A percentile compares a stretch with the other conserved stretches of the same genome.
Evolutionary conservation across 306 rosid genomes (phyloP).

Genomic region (Castanospermum australe): DNA sequence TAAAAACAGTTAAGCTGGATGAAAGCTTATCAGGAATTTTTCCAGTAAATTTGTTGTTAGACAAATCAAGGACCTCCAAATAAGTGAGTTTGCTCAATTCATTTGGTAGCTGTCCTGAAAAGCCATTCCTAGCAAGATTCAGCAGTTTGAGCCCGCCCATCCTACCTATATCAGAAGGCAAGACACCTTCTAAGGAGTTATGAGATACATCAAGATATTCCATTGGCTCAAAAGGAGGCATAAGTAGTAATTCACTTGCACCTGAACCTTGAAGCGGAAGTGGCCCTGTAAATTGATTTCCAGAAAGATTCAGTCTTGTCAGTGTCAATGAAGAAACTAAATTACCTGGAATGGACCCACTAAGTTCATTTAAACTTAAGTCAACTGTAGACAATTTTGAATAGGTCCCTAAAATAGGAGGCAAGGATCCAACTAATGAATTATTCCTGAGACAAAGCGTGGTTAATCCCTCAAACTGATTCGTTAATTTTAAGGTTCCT

Average conservation of each 20-base stretch:
- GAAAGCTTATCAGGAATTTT: conserved; percentile 79
- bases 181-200: conserved; percentile 65
- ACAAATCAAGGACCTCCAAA: conserved; percentile 83
- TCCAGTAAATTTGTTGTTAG: conserved; percentile 78
- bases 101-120: conserved; percentile 76
- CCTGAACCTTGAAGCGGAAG: conserved; percentile 69
- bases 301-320: conserved; percentile 77
- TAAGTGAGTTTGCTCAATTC: conserved; percentile 66
- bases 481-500: conserved; percentile 57
- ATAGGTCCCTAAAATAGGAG: conserved; percentile 52
- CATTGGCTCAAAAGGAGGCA: conserved; percentile 53
- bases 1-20: conserved; percentile 61
- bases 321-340: conserved; percentile 65
- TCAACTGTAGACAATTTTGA: conserved; percentile 62
- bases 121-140: conserved; percentile 74
- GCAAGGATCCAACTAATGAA: conserved; percentile 63
- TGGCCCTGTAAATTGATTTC: conserved; percentile 69
- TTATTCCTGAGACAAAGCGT: conserved; percentile 51
- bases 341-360: conserved; percentile 73
- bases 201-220: conserved; percentile 78
- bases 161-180: conserved; percentile 75
- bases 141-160: conserved; percentile 77
- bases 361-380: conserved; percentile 77
- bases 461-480: conserved; percentile 43
- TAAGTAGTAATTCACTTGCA: conserved; percentile 70